Evolutionary conservation across 306 rosid genomes (phyloP).

Genomic region (Macrotyloma uniflorum): DNA sequence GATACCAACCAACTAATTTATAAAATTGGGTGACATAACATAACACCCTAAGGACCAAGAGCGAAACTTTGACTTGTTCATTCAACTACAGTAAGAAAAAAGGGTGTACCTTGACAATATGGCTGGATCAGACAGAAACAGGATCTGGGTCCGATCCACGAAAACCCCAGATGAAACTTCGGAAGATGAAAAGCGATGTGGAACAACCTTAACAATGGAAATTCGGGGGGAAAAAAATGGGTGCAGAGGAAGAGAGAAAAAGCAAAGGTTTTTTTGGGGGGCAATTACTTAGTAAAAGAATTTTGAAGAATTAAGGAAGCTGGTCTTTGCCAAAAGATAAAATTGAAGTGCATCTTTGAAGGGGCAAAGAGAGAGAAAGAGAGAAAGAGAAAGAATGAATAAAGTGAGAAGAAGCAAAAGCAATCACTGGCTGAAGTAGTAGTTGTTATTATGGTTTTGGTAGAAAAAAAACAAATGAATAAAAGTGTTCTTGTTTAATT

Average conservation of each 20-base stretch:
- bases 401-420: constrained; percentile 46
- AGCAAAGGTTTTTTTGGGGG: background rate
- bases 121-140: constrained; percentile 58
- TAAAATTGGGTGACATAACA: background rate
- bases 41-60: constrained; percentile 27
- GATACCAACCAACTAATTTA: constrained; percentile 5
- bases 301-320: constrained; percentile 39
- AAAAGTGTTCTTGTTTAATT: background rate
- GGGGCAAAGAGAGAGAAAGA: constrained; percentile 22
- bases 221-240: constrained; percentile 24
- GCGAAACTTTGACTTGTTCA: constrained; percentile 55
- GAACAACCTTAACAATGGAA: constrained; percentile 43
- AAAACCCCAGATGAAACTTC: constrained; percentile 49
- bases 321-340: constrained; percentile 45
- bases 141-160: constrained; percentile 85
- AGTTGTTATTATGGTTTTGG: constrained; percentile 42
- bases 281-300: constrained; percentile 13
- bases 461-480: background rate
- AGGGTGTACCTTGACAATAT: constrained; percentile 43
- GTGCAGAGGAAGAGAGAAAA: constrained; percentile 27
- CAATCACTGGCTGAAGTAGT: constrained; percentile 59
- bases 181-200: constrained; percentile 31
- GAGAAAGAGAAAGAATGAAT: constrained; percentile 40
- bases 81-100: constrained; percentile 41
- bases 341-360: constrained; percentile 39